Evolutionary conservation across 225 moss, liverwort and hornwort species (phyloP).

Genomic region (Marchantia paleacea): DNA sequence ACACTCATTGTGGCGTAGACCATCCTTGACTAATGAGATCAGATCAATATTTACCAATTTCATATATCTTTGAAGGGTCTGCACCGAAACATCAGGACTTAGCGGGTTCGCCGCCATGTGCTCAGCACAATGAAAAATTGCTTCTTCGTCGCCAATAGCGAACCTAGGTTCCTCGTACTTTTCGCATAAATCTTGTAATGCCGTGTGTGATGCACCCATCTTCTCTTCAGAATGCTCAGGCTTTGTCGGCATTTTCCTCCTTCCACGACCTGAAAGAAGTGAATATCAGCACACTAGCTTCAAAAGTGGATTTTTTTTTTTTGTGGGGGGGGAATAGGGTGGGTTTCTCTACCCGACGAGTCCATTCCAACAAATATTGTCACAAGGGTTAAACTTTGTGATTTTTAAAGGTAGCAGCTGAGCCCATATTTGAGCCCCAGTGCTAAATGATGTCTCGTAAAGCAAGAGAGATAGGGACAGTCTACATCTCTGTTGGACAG

Average conservation of each 20-base stretch:
- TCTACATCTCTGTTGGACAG: background rate
- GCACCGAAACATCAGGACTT: constrained; percentile 29
- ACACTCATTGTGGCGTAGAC: background rate
- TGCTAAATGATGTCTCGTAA: background rate
- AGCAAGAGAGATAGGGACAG: background rate
- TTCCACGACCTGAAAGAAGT: constrained; percentile 27
- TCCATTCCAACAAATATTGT: no score
- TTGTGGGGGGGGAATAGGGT: no score
- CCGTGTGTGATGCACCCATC: constrained; percentile 72
- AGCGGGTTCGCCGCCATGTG: constrained; percentile 29
- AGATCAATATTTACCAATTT: constrained; percentile 53
- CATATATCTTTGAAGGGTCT: constrained; percentile 66
- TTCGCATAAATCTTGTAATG: constrained; percentile 52
- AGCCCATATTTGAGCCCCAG: background rate
- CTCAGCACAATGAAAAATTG: constrained; percentile 34
- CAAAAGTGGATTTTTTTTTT: background rate
- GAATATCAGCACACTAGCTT: background rate
- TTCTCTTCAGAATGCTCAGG: constrained; percentile 76
- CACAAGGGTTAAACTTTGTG: background rate
- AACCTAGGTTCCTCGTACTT: constrained; percentile 30
- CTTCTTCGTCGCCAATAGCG: constrained; percentile 24
- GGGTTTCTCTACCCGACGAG: no score
- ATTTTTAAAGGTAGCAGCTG: background rate
- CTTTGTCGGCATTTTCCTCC: constrained; percentile 53
- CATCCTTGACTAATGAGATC: background rate